These are phyloP conservation scores for Haematococcus lacustris DNA, from an alignment of 139 green algal genomes.

Conservation along the genomic window DNA sequence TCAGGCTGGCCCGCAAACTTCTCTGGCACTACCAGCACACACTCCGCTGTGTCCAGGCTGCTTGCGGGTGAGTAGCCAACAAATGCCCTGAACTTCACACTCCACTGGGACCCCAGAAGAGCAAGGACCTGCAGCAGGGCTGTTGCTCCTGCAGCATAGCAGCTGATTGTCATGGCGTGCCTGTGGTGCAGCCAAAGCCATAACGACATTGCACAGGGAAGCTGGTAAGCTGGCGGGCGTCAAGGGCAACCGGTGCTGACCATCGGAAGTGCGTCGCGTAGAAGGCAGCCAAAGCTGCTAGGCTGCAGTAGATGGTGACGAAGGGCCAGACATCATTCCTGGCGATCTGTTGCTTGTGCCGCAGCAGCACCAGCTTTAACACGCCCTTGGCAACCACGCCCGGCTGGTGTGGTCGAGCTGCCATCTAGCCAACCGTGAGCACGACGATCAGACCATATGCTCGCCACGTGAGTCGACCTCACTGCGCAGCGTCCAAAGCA, in stretches of 20 bases:
- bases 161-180: not conserved
- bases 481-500: not conserved
- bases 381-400: constrained; percentile 33
- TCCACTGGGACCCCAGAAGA: constrained; percentile 58
- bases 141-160: constrained; percentile 22
- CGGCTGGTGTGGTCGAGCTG: not conserved
- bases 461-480: not conserved
- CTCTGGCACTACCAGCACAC: constrained; percentile 49
- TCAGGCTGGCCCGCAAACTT: constrained; percentile 56
- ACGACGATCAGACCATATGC: not conserved
- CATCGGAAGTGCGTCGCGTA: constrained; percentile 24
- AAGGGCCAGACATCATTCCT: constrained; percentile 36
- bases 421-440: not conserved
- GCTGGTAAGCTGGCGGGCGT: not conserved
- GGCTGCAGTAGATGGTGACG: constrained; percentile 18
- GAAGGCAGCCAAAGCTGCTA: constrained; percentile 4
- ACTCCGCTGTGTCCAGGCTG: constrained; percentile 27
- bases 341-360: not conserved
- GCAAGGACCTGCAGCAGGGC: constrained; percentile 43
- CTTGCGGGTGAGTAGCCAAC: constrained; percentile 16
- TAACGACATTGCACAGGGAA: not conserved
- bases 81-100: constrained; percentile 24
- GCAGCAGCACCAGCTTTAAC: constrained; percentile 12
- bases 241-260: constrained; percentile 14
- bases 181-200: not conserved